Evolutionary conservation across 2,329 filamentous ascomycete genomes (phyloP), one percentile per base, ranked within the genome.

Genomic region (Penicillium brevicompactum): DNA sequence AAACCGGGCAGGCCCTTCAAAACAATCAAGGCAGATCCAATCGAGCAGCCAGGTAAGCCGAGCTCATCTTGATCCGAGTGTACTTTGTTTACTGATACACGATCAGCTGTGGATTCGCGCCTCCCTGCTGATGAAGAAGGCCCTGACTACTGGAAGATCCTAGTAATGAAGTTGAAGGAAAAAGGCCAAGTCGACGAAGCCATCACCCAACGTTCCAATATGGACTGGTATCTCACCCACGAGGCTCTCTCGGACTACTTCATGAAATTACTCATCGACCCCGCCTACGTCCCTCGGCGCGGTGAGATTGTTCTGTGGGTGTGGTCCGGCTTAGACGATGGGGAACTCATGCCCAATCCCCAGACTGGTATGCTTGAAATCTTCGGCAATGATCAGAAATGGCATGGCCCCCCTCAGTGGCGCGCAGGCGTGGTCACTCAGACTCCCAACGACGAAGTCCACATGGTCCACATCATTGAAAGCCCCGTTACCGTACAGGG

Each of bases 271-370:
- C 67, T 68, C 4, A 59, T 77, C 8, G 75, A 81, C 43, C 75
- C 80, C 2, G 74, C 78, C 2, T 86, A 81, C 64, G 62, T 82
- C 1, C 84, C 84, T 2, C 78, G 84, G 2, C 60, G 73, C 0
- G 84, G 83, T 1, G 84, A 87, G 55, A 66, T 86, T 3, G 83
- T 87, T 0, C 71, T 87, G 0, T 86, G 82, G 78, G 65, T 63
- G 13, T 60, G 65, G 51, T 16, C 48, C 2, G 56, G 65, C n/a
- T 67, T 74, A 1, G 52, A 51, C 37, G 60, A 75, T 3, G 70
- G 70, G n/a, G 71, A 72, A 24, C 62, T 80, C 8, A 58, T 68
- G 16, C 76, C 66, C 57, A 73, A 80, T 49, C 49, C 59, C 1
- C 57, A 65, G 3, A 67, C 60, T 1, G 54, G 61, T 3, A 50